These are phyloP conservation scores for Cynara cardunculus DNA, from an alignment of 129 eudicot species.

Conservation along the genomic window DNA sequence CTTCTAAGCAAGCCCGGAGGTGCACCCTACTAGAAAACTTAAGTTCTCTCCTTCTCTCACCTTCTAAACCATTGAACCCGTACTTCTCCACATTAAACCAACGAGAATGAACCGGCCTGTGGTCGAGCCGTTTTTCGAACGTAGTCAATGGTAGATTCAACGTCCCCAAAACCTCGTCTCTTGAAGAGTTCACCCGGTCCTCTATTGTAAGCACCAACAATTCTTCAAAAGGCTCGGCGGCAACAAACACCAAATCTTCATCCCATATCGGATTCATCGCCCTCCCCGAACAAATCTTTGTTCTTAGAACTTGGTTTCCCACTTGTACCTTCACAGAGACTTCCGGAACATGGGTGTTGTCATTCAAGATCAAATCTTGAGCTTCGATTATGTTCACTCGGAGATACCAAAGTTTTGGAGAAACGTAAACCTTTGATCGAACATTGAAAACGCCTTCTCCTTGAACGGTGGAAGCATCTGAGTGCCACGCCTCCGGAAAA, in stretches of 20 bases:
- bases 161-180: constrained; percentile 43
- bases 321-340: constrained; percentile 45
- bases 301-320: constrained; percentile 46
- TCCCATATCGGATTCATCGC: constrained; percentile 54
- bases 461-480: constrained; percentile 47
- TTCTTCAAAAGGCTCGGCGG: constrained; percentile 63
- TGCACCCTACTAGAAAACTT: constrained; percentile 52
- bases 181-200: constrained; percentile 40
- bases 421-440: constrained; percentile 55
- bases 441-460: constrained; percentile 57
- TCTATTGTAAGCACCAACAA: constrained; percentile 40
- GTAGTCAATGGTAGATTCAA: constrained; percentile 29
- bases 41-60: constrained; percentile 40
- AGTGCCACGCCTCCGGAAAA: constrained; percentile 49
- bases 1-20: constrained; percentile 53
- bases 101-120: constrained; percentile 42
- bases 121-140: constrained; percentile 53
- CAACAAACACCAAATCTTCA: constrained; percentile 57
- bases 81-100: constrained; percentile 57
- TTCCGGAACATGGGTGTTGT: constrained; percentile 40
- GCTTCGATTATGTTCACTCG: constrained; percentile 58
- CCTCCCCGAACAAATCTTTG: constrained; percentile 26
- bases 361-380: constrained; percentile 46
- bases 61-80: constrained; percentile 42
- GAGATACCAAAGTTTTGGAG: constrained; percentile 61